Evolutionary conservation across 768 basidiomycete species (phyloP).

Genomic region (Collybiopsis confluens): DNA sequence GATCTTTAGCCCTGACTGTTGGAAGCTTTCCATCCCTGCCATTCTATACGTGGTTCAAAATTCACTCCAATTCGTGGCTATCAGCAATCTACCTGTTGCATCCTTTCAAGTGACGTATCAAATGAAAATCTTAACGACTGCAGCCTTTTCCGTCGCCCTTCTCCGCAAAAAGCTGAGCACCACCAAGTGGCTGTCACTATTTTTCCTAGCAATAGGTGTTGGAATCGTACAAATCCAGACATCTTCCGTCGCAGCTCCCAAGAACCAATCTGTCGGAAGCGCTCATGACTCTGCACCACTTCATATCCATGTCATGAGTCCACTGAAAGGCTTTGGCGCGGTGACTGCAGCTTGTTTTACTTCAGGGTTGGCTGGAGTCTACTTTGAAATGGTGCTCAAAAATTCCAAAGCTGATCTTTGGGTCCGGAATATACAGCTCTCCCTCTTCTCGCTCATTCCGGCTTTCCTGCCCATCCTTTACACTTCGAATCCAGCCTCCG

Average conservation of each 20-base stretch:
- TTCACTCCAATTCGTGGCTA: slow-evolving; percentile 94
- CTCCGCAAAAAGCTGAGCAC: slow-evolving; percentile 69
- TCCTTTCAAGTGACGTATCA: slow-evolving; percentile 98
- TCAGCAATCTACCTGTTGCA: slow-evolving; percentile 91
- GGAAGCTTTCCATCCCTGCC: slow-evolving; percentile 97
- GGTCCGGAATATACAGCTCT: slow-evolving; percentile 88
- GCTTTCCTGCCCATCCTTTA: slow-evolving; percentile 80
- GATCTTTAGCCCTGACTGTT: slow-evolving; percentile 89
- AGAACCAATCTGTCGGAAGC: slow-evolving; percentile 50
- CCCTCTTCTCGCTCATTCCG: slow-evolving; percentile 86
- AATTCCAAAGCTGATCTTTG: slow-evolving; percentile 80
- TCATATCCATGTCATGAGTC: slow-evolving; percentile 74
- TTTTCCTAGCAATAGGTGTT: slow-evolving; percentile 88
- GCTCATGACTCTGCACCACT: slow-evolving; percentile 60
- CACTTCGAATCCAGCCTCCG: slow-evolving; percentile 34
- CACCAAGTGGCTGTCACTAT: slow-evolving; percentile 82
- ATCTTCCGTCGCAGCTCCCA: slow-evolving; percentile 27
- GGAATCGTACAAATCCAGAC: slow-evolving; percentile 94
- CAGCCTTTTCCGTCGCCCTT: slow-evolving; percentile 83
- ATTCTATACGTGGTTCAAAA: slow-evolving; percentile 96
- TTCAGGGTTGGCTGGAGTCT: slow-evolving; percentile 86
- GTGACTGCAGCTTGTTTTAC: slow-evolving; percentile 86
- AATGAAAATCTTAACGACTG: slow-evolving; percentile 98
- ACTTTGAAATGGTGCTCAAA: slow-evolving; percentile 93
- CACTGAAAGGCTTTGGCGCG: slow-evolving; percentile 76